Evolutionary conservation across 805 yeast species (phyloP), one percentile per base, ranked within the genome.

Genomic region (Hanseniaspora meyeri): DNA sequence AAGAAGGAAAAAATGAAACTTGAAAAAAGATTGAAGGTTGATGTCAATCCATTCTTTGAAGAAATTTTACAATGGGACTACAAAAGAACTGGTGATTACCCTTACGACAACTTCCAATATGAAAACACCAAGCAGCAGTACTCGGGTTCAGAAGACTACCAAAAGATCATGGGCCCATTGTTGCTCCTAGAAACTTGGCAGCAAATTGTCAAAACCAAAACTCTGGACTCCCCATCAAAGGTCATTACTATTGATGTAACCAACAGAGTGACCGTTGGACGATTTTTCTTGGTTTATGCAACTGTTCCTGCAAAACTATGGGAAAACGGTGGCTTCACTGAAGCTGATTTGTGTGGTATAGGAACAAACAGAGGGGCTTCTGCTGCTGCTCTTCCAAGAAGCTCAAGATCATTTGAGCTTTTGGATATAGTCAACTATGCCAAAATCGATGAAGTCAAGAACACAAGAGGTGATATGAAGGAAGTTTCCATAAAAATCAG

Each of bases 151-250:
- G 72, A 70, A n/a, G 88, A 85, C 2, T 93, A 95, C 64, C 78
- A 77, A 49, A 72, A 73, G 38, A 74, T 78, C 1, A 84, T 87
- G 67, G 86, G 83, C 61, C 98, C 98, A 0, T 73, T 93, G 45
- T 71, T 93, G 46, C 70, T 90, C 65, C 70, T 91, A 43, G 99
- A 93, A 70, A 86, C 95, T 60, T 95, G 97, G 97, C 95, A 90
- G 64, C 85, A 87, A 0, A 78, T 93, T 31, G 83, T 81, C 61
- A 76, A 87, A 4, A 81, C 93, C 0, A 81, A 85, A 60, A 80
- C 79, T 51, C 79, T 85, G 17, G 70, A 72, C 16, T 77, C 77
- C 10, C 39, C 49, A n/a, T 64, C 65, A 38, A 69, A 63, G 5
- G 89, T 95, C 0, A 83, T 90, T 65, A 76, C 76, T 34, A 62